Evolutionary conservation across 1,139 yeast species (phyloP).

Genomic region (Pichia sp.): DNA sequence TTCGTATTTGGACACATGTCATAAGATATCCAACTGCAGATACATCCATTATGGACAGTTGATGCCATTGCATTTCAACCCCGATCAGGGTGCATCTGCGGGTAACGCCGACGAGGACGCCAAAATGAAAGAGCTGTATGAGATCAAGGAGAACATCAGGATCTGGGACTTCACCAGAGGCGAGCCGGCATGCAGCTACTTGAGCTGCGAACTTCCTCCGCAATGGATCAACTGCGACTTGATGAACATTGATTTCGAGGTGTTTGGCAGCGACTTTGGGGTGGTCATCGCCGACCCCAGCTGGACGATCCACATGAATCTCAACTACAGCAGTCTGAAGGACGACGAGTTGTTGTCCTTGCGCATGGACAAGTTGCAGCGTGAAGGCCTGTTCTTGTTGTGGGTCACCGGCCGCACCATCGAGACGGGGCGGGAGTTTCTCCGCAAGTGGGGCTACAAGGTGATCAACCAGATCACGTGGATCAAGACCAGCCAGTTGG

Average conservation of each 20-base stretch:
- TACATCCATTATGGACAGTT: slow-evolving; percentile 75
- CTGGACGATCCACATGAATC: slow-evolving; percentile 81
- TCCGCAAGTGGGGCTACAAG: slow-evolving; percentile 76
- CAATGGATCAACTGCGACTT: slow-evolving; percentile 91
- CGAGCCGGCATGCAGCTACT: slow-evolving; percentile 36
- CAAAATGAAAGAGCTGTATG: slow-evolving; percentile 19
- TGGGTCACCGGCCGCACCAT: slow-evolving; percentile 97
- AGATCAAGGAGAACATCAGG: slow-evolving; percentile 29
- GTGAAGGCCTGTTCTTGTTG: slow-evolving; percentile 73
- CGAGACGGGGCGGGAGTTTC: slow-evolving; percentile 77
- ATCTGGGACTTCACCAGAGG: slow-evolving; percentile 52
- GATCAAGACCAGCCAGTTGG: slow-evolving; percentile 85
- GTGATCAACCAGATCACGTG: slow-evolving; percentile 79
- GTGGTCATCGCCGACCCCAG: slow-evolving; percentile 90
- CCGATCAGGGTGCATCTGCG: slow-evolving; percentile 15
- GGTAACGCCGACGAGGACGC: slow-evolving; percentile 22
- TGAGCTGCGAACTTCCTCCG: slow-evolving; percentile 42
- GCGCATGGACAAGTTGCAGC: slow-evolving; percentile 66
- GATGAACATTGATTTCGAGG: slow-evolving; percentile 58
- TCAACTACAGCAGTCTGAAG: slow-evolving; percentile 74
- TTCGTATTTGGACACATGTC: slow-evolving; percentile 90
- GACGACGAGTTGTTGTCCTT: slow-evolving; percentile 66
- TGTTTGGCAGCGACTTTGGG: slow-evolving; percentile 72
- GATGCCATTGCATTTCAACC: slow-evolving; percentile 37
- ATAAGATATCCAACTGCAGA: slow-evolving; percentile 73